Base-by-base conservation (phyloP, 345 rosid species). In the Hevea brasiliensis region DNA sequence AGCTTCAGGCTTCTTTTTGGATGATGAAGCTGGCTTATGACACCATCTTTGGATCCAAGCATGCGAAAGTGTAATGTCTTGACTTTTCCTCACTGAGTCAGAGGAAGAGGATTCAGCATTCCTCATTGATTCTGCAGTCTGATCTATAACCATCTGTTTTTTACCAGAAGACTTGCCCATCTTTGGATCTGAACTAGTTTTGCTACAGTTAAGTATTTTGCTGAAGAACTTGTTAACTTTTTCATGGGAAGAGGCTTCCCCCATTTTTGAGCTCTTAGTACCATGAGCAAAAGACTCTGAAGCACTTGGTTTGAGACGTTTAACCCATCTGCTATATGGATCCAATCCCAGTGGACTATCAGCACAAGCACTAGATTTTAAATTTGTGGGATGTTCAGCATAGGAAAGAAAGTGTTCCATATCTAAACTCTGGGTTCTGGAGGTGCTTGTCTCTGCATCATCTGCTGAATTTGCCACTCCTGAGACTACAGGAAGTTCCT, bases 1-100 rank as follows among this genome's bases (percentile, higher is more conserved):
- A 37, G 74, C 59, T 40, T 76, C 79, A 40, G 40, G 67, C 73
- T 65, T 81, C 82, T 66, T 73, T 51, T 71, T 73, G 0, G 57
- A 74, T 13, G 79, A 55, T 24, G 73, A 65, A 29, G 72, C 50
- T 65, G 69, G 75, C 13, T 71, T 78, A 72, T 74, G 86, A 80
- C 89, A 84, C 97, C 93, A 96, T 65, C 98, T 88, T 65, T 51
- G 84, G 51, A 94, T 86, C 98, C 97, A 94, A 67, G 90, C 72
- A 84, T 81, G 76, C 4, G 77, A 72, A 54, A 78, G 83, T 13
- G 82, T 77, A 69, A 73, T 51, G 4, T 65, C 76, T 74, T 76
- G 78, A 67, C 41, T 76, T 74, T 53, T 83, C 69, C 70, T 81
- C 67, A 42, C 80, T 35, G 74, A 57, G 12, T 63, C 65, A 64